Evolutionary conservation across 495 filamentous ascomycete species (phyloP).

Genomic region (Trypethelium eluteriae): DNA sequence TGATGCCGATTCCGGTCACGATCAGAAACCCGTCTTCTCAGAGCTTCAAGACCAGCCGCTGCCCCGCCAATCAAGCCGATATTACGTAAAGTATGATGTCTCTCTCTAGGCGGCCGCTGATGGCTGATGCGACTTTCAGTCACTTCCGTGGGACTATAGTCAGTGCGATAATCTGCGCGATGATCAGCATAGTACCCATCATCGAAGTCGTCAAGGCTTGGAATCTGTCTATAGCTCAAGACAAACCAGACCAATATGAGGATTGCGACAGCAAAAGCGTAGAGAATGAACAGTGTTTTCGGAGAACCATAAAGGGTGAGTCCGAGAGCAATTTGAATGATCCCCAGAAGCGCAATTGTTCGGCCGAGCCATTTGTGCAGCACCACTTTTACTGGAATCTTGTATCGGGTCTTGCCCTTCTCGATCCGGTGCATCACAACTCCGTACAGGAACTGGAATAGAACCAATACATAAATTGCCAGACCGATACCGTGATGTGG

Average conservation of each 20-base stretch:
- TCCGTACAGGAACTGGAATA: constrained; percentile 75
- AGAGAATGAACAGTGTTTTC: constrained; percentile 74
- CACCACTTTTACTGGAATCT: constrained; percentile 64
- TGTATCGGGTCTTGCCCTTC: constrained; percentile 49
- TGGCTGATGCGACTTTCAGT: constrained; percentile 2
- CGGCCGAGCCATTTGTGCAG: constrained; percentile 84
- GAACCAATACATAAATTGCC: constrained; percentile 75
- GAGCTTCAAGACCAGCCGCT: constrained; percentile 53
- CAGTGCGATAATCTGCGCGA: constrained; percentile 37
- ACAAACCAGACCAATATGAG: constrained; percentile 65
- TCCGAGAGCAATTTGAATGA: constrained; percentile 82
- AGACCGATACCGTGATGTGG: constrained; percentile 87
- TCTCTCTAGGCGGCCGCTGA: not conserved
- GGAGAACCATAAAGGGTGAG: constrained; percentile 91
- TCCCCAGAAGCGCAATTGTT: constrained; percentile 63
- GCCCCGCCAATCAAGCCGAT: constrained; percentile 28
- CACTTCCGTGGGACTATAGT: constrained; percentile 5
- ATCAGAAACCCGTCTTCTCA: constrained; percentile 35
- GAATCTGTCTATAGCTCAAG: constrained; percentile 57
- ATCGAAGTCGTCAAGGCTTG: constrained; percentile 36
- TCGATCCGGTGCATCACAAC: constrained; percentile 57
- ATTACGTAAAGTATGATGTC: constrained; percentile 9
- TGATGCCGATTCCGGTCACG: constrained; percentile 2
- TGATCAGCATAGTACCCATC: constrained; percentile 40
- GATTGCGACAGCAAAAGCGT: constrained; percentile 60